Base-by-base conservation (phyloP, 345 rosid species). In the Acer campestre region DNA sequence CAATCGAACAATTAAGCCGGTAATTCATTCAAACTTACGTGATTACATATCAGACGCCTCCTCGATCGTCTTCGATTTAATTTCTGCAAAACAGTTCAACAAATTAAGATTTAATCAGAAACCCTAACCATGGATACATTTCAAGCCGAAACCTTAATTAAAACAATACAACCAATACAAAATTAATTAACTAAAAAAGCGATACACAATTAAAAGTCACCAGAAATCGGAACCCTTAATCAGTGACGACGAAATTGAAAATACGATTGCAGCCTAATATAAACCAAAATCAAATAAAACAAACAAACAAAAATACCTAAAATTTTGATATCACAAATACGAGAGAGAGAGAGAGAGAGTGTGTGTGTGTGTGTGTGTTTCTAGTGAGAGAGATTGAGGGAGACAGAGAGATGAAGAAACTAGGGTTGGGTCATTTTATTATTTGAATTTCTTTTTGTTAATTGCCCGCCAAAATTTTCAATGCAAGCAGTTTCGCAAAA, bases 391-490 rank as follows among this genome's bases (percentile, higher is more conserved):
- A 31, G 70, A 38, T 77, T 70, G 31, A 56, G 23, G 4, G 40
- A 40, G 51, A n/a, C n/a, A 73, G 76, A 56, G n/a, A 10, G 17
- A 55, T 48, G 69, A 70, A 71, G 59, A 35, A 78, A 81, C 85
- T 90, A 93, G 98, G 96, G 94, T 89, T 90, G 85, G 80, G 42
- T 81, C 70, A 56, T 59, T 18, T 59, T 59, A 59, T 61, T 81
- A 76, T 84, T 86, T 86, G 86, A 88, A 89, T 80, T 88, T 65
- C 83, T 75, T 78, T 40, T 42, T 7, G 27, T 59, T 59, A 4
- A 69, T 74, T 85, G 93, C 93, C 93, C 98, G 98, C 98, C 96
- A 93, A 91, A 85, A 65, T 74, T 81, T 85, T 79, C 81, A 70
- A 76, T 67, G 13, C 10, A 11, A 48, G 1, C 61, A 8, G 56